These are phyloP conservation scores for Coemansia sp. DNA, from an alignment of 192 early-diverging fungal species.

Conservation along the genomic window DNA sequence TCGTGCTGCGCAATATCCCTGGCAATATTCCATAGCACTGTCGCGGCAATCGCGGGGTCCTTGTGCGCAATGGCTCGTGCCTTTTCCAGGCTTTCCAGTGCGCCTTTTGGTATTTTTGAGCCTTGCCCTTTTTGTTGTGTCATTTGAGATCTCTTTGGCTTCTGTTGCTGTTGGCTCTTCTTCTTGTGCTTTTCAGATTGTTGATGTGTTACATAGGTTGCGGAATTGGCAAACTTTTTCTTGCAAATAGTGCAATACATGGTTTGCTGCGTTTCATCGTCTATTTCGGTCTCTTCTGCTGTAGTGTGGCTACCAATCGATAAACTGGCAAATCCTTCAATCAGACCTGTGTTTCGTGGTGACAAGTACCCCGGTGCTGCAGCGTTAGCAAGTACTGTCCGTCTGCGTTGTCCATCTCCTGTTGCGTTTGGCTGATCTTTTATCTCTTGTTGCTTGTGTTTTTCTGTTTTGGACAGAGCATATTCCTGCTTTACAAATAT, in stretches of 20 bases:
- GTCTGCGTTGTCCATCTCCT: background rate
- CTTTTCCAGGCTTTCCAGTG: conserved; percentile 24
- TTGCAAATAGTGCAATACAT: conserved; percentile 29
- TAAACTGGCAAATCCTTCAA: conserved; percentile 2
- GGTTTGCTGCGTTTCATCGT: background rate
- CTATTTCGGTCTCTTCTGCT: background rate
- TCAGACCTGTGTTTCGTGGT: conserved; percentile 32
- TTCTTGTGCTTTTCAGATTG: conserved; percentile 41
- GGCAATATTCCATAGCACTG: conserved; percentile 49
- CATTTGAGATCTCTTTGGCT: conserved; percentile 2
- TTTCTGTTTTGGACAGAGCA: background rate
- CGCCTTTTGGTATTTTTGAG: background rate
- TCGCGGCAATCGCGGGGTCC: conserved; percentile 45
- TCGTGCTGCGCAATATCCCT: conserved; percentile 31
- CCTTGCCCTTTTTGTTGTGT: background rate
- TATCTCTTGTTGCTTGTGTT: background rate
- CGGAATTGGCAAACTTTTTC: conserved; percentile 27
- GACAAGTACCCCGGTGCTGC: conserved; percentile 22
- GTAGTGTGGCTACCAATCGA: background rate
- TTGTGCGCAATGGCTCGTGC: conserved; percentile 24
- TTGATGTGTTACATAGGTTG: conserved; percentile 22
- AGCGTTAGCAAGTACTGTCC: background rate
- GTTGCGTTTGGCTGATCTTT: background rate
- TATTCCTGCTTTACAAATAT: conserved; percentile 9
- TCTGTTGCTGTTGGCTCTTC: background rate